These are phyloP conservation scores for Dendryphion nanum DNA, from an alignment of 2,329 filamentous ascomycete species.

Conservation along the genomic window DNA sequence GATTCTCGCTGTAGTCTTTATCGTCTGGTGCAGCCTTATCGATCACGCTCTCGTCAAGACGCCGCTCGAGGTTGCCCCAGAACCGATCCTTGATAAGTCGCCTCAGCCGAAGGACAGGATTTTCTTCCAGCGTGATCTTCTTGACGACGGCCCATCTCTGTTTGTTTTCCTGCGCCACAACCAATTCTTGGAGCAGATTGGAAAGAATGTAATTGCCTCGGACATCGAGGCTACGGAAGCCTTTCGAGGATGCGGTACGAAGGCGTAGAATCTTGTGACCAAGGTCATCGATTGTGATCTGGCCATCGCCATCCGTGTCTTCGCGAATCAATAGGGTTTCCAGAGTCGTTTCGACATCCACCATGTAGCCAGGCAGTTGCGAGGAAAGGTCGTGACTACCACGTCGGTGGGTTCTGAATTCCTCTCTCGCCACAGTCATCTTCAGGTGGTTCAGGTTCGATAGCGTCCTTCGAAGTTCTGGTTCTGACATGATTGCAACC, in stretches of 20 bases:
- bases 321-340: constrained; percentile 74
- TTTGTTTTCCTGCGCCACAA: constrained; percentile 80
- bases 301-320: constrained; percentile 85
- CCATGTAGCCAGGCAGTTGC: constrained; percentile 60
- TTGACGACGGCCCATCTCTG: constrained; percentile 82
- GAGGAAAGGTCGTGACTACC: neutral
- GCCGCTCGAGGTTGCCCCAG: constrained; percentile 81
- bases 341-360: constrained; percentile 80
- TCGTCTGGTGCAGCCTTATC: constrained; percentile 84
- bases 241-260: constrained; percentile 76
- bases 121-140: constrained; percentile 85
- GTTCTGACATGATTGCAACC: too few relatives aligned
- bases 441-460: neutral
- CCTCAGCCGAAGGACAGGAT: constrained; percentile 79
- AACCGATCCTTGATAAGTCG: constrained; percentile 78
- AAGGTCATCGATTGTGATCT: constrained; percentile 90
- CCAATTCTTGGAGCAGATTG: constrained; percentile 88
- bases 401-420: neutral
- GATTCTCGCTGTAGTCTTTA: constrained; percentile 88
- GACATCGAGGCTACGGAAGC: constrained; percentile 78
- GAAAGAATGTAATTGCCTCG: constrained; percentile 93
- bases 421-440: neutral
- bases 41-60: constrained; percentile 79
- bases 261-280: constrained; percentile 84
- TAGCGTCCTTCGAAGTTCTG: too few relatives aligned